Evolutionary conservation across 768 basidiomycete species (phyloP).

Genomic region (Lactifluus subvellereus): DNA sequence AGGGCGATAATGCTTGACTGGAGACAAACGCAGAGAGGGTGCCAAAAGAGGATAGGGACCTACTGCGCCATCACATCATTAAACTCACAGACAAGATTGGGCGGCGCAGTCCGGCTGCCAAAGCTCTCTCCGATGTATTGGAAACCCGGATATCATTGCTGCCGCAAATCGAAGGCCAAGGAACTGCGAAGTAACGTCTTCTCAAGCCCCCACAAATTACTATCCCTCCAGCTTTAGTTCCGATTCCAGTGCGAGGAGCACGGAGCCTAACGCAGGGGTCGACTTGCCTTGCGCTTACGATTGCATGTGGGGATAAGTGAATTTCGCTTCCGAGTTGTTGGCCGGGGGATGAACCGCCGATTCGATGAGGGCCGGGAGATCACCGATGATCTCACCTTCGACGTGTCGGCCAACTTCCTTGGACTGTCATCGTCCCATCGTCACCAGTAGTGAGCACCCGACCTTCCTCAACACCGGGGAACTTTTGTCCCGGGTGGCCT

Average conservation of each 20-base stretch:
- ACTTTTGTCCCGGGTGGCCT: background rate
- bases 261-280: background rate
- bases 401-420: conserved; percentile 23
- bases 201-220: background rate
- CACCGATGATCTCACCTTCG: conserved; percentile 21
- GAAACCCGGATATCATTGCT: background rate
- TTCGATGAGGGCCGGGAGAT: conserved; percentile 13
- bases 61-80: conserved; percentile 4
- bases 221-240: background rate
- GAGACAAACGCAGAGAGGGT: background rate
- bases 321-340: conserved; percentile 1
- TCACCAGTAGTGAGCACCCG: conserved; percentile 2
- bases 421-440: conserved; percentile 11
- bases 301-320: background rate
- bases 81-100: conserved; percentile 10
- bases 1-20: background rate
- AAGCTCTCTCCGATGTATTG: background rate
- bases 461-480: background rate
- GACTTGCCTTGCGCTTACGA: background rate
- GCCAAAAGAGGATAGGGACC: background rate
- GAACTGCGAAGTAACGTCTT: background rate
- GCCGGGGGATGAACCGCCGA: background rate
- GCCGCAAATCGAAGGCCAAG: background rate
- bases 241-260: background rate
- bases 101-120: conserved; percentile 9